Evolutionary conservation across 164 flowering plant species (phyloP).

Genomic region (Sextonia rubra): DNA sequence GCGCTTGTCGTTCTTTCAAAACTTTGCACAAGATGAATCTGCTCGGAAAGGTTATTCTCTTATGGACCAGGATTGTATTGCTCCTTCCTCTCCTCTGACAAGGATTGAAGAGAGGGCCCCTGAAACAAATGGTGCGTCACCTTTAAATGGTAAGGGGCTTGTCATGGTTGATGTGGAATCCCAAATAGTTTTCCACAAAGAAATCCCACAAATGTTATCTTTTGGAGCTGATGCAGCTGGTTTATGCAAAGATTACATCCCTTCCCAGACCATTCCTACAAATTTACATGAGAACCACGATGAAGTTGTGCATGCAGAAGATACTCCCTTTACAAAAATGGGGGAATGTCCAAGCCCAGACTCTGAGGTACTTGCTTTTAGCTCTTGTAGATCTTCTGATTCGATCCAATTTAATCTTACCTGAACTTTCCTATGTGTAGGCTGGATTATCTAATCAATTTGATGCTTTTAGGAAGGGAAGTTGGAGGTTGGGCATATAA

Average conservation of each 20-base stretch:
- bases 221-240: conserved; percentile 13
- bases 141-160: conserved; percentile 28
- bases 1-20: conserved; percentile 87
- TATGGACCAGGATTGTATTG: conserved; percentile 72
- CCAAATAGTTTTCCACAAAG: conserved; percentile 26
- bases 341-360: neutral
- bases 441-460: neutral
- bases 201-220: conserved; percentile 22
- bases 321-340: neutral
- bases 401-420: too few relatives aligned
- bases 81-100: conserved; percentile 39
- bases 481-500: conserved; percentile 27
- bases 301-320: conserved; percentile 23
- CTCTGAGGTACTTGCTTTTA: neutral
- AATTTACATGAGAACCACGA: conserved; percentile 20
- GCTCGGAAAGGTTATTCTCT: conserved; percentile 63
- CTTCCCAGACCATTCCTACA: conserved; percentile 20
- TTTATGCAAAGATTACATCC: conserved; percentile 19
- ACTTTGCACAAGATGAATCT: conserved; percentile 64
- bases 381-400: neutral
- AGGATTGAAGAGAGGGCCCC: conserved; percentile 35
- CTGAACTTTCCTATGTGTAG: neutral
- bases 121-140: conserved; percentile 31
- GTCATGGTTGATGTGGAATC: conserved; percentile 24
- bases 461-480: conserved; percentile 57